Evolutionary conservation across 2,329 filamentous ascomycete species (phyloP), one percentile per base, ranked within the genome.

Genomic region (Phyllosticta paracitricarpa): DNA sequence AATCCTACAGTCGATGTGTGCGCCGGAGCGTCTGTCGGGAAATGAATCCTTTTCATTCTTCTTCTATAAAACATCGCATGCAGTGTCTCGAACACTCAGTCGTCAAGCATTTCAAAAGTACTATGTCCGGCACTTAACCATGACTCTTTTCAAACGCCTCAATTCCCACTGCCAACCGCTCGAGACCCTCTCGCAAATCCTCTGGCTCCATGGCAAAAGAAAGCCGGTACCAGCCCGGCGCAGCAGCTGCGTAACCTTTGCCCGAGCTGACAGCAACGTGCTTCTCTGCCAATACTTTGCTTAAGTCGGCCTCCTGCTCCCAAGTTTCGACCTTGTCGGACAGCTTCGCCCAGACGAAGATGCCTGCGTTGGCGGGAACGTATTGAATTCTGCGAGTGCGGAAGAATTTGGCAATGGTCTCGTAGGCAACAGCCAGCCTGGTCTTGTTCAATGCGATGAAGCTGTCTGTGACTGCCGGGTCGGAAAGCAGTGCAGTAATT

Each of bases 191-290:
- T 24, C 57, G 33, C 48, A 70, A 57, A 22, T 59, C 59, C n/a
- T 55, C 51, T 5, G 55, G 51, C 17, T 66, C 62, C 1, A 69
- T 58, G 1, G 69, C 62, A 62, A 71, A 71, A 3, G 64, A 64
- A 26, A 71, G 54, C 35, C 69, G 59, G n/a, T 59, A 63, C 69
- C 69, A 71, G 2, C 69, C 69, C 54, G 67, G 68, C 24, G 67
- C 67, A 22, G 52, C 61, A 10, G 65, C 63, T 24, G 62, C 63
- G 58, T 66, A 69, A 9, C 58, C 63, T 51, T 56, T 58, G 17
- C 68, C 69, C 0, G 66, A 17, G 26, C 57, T 64, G 14, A 69
- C 66, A 7, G 67, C 17, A 4, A 71, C 67, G n/a, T 68, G 66
- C 2, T 57, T 63, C 6, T 63, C 63, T 25, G 64, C 66, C 22